Evolutionary conservation across 306 rosid species (phyloP).

Genomic region (Phaseolus lunatus): DNA sequence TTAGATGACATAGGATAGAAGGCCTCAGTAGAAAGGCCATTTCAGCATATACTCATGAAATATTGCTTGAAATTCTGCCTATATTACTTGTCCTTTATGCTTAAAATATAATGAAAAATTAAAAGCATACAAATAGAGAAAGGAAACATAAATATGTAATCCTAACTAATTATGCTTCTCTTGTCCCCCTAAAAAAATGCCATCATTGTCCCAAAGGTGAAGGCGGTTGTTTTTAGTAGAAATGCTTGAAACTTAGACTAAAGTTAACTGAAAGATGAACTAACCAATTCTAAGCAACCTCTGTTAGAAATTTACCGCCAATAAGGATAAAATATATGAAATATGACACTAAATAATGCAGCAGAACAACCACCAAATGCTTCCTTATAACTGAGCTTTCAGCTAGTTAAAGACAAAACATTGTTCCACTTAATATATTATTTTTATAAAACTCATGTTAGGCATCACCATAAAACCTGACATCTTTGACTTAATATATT

Average conservation of each 20-base stretch:
- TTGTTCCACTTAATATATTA: too few relatives aligned
- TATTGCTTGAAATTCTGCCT: neutral
- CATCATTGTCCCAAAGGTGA: neutral
- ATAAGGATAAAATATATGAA: neutral
- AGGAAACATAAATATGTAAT: neutral
- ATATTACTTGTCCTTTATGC: neutral
- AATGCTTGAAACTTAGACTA: constrained; percentile 21
- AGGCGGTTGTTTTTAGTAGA: neutral
- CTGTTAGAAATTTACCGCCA: neutral
- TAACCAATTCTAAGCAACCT: constrained; percentile 10
- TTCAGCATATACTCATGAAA: constrained; percentile 15
- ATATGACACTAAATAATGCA: neutral
- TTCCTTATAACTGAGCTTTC: constrained; percentile 22
- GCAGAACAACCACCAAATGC: constrained; percentile 30
- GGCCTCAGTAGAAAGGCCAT: constrained; percentile 2
- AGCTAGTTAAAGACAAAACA: constrained; percentile 14
- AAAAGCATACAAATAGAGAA: constrained; percentile 1
- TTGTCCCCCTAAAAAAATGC: too few relatives aligned
- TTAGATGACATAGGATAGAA: constrained; percentile 13
- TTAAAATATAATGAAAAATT: constrained; percentile 19
- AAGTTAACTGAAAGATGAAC: constrained; percentile 17
- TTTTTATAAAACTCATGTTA: too few relatives aligned
- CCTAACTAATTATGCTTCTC: too few relatives aligned
- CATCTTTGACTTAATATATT: neutral
- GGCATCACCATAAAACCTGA: too few relatives aligned